Evolutionary conservation across 2,329 filamentous ascomycete genomes (phyloP).

Genomic region (Xylariaceae sp.): DNA sequence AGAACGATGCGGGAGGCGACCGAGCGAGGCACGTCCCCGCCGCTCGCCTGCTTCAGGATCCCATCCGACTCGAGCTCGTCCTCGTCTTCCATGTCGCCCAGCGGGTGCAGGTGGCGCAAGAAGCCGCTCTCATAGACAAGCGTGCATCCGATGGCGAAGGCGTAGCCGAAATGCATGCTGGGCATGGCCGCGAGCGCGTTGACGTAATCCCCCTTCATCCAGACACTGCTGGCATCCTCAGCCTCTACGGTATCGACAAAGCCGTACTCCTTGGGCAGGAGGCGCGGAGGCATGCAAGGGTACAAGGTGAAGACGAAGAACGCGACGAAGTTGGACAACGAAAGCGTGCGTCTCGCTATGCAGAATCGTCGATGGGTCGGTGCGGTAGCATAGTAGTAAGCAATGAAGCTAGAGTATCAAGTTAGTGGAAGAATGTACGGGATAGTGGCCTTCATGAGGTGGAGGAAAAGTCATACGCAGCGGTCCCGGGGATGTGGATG

Average conservation of each 20-base stretch:
- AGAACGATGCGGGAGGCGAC: constrained; percentile 15
- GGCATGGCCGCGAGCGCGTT: constrained; percentile 56
- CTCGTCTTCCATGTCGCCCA: constrained; percentile 6
- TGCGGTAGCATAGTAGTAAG: constrained; percentile 39
- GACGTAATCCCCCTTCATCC: constrained; percentile 51
- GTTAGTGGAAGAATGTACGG: neutral
- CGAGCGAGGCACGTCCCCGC: constrained; percentile 22
- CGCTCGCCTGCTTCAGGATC: constrained; percentile 15
- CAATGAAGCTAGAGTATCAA: constrained; percentile 34
- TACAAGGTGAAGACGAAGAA: constrained; percentile 43
- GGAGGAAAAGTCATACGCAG: constrained; percentile 32
- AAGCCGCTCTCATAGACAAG: constrained; percentile 48
- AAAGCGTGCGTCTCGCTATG: constrained; percentile 40
- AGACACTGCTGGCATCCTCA: constrained; percentile 44
- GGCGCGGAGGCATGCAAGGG: constrained; percentile 43
- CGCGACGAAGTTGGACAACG: constrained; percentile 42
- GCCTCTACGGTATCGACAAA: constrained; percentile 37
- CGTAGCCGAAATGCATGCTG: constrained; percentile 52
- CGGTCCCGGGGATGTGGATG: constrained; percentile 46
- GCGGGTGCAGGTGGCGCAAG: constrained; percentile 33
- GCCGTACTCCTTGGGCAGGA: constrained; percentile 42
- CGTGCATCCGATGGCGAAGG: constrained; percentile 49
- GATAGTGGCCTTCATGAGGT: neutral
- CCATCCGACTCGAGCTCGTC: constrained; percentile 18
- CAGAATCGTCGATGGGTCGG: constrained; percentile 33